phyloP scores from a whole-genome alignment of 2,329 filamentous ascomycete genomes.

The Paecilomyces sp. region DNA sequence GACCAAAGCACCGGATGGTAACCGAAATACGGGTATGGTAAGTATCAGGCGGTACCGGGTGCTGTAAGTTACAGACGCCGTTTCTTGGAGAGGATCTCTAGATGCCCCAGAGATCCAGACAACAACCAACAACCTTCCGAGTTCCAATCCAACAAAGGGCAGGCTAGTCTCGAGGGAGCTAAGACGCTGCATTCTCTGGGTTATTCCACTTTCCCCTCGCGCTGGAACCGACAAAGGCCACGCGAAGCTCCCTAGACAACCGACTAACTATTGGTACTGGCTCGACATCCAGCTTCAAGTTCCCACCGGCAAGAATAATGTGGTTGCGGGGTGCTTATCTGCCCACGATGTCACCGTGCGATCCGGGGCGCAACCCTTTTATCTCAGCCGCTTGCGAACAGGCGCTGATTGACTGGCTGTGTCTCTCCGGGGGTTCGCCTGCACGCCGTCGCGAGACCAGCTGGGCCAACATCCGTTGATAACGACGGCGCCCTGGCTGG shows the following conservation, averaged over 20 bases:
- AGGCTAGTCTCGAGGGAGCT: neutral
- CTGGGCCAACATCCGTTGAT: neutral
- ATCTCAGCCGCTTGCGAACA: neutral
- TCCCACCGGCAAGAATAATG: neutral
- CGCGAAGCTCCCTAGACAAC: too few relatives aligned
- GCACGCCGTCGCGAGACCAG: neutral
- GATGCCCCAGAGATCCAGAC: neutral
- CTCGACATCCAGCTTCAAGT: too few relatives aligned
- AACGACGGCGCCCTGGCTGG: neutral
- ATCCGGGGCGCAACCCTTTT: neutral
- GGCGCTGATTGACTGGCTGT: neutral
- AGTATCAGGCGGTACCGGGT: neutral
- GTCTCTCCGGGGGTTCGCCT: neutral
- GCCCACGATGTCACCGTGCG: neutral
- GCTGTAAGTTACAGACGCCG: neutral
- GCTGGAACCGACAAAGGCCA: neutral
- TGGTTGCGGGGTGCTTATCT: neutral
- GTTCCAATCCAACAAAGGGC: neutral
- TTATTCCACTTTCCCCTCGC: neutral
- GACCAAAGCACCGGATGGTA: neutral
- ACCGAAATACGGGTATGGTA: neutral
- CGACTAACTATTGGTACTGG: too few relatives aligned
- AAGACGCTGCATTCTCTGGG: neutral
- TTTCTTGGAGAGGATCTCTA: neutral
- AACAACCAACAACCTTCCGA: neutral